Percentiles rank a stretch among this genome's conserved stretches.
Conservation (phyloP, 192 early-diverging fungal species). For the Umbelopsis sp. region DNA sequence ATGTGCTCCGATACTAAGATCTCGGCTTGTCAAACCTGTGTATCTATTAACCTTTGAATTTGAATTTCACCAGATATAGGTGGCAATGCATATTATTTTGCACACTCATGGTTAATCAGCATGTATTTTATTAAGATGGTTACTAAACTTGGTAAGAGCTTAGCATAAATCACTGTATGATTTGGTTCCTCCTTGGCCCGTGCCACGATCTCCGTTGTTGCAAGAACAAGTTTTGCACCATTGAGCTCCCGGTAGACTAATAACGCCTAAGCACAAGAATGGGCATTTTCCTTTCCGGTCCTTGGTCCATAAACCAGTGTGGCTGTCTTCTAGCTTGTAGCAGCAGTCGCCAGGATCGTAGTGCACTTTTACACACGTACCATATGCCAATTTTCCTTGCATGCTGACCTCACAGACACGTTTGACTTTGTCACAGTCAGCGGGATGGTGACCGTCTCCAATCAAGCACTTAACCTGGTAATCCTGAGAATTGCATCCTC, state of each 20-base stretch:
- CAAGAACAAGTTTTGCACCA: constrained; percentile 13
- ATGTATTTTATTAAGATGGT: no score
- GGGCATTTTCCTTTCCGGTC: neutral
- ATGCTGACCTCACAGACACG: constrained; percentile 8
- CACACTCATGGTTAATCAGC: no score
- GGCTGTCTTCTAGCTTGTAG: neutral
- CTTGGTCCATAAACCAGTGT: neutral
- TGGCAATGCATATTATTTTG: no score
- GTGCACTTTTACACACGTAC: neutral
- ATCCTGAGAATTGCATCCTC: no score
- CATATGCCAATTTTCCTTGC: neutral
- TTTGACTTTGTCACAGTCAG: neutral
- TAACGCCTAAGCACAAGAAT: neutral
- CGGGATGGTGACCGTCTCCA: neutral
- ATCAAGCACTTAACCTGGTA: neutral
- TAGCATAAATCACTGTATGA: neutral
- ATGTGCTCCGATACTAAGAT: no score
- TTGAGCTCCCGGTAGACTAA: neutral
- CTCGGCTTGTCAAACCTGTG: no score
- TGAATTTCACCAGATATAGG: no score
- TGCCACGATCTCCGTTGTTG: neutral
- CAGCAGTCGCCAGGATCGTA: neutral
- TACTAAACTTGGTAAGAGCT: no score
- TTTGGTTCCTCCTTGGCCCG: constrained; percentile 11
- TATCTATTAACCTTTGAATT: no score